Evolutionary conservation across 371 early-diverging fungal genomes (phyloP).

Genomic region (Syncephalis plumigaleata): DNA sequence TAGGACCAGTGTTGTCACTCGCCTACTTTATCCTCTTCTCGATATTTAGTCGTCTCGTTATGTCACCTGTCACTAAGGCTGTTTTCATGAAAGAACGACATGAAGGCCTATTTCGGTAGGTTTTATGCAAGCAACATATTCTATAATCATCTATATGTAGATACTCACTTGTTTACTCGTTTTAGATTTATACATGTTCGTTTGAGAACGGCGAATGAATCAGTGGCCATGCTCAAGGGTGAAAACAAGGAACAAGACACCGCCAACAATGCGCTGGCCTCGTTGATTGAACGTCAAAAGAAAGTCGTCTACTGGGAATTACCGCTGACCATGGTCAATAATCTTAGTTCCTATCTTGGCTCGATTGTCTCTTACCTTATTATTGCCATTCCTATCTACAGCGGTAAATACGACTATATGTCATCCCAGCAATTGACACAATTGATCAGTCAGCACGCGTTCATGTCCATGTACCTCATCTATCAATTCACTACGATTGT

Average conservation of each 20-base stretch:
- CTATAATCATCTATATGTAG: no score
- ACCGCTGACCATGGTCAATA: constrained; percentile 27
- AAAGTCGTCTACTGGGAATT: constrained; percentile 38
- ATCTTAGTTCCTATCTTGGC: constrained; percentile 59
- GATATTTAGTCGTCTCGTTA: constrained; percentile 29
- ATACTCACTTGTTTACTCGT: no score
- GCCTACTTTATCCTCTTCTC: constrained; percentile 52
- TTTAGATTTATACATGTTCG: constrained; percentile 58
- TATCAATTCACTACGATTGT: constrained; percentile 58
- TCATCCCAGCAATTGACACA: constrained; percentile 43
- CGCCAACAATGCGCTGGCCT: constrained; percentile 28
- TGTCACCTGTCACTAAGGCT: constrained; percentile 54
- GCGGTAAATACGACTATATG: constrained; percentile 49
- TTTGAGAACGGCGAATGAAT: constrained; percentile 51
- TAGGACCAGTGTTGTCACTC: constrained; percentile 54
- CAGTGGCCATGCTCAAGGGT: constrained; percentile 62
- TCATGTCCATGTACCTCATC: constrained; percentile 61
- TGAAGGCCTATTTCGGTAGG: constrained; percentile 61
- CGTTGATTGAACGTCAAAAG: constrained; percentile 30
- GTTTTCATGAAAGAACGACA: constrained; percentile 55
- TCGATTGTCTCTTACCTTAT: constrained; percentile 67
- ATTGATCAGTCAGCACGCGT: constrained; percentile 57
- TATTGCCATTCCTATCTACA: constrained; percentile 66
- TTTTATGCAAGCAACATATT: background rate
- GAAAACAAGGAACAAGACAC: constrained; percentile 36